phyloP scores from a whole-genome alignment of 257 asterid species.

The Solanum piurae region DNA sequence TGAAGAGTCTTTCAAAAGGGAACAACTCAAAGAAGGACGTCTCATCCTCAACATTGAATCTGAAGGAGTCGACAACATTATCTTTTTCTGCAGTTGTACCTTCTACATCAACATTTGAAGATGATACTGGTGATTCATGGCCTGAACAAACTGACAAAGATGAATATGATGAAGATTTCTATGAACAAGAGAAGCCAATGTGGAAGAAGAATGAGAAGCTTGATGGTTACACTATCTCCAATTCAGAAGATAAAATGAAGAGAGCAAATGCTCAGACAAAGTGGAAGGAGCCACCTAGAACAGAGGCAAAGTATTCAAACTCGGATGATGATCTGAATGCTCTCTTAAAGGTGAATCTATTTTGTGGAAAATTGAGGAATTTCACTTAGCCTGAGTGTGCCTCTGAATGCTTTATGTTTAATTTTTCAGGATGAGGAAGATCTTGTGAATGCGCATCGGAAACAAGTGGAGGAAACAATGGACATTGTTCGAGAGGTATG shows the following conservation, averaged over 20 bases:
- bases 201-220: constrained; percentile 48
- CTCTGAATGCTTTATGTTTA: background rate
- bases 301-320: constrained; percentile 41
- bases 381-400: background rate
- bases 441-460: constrained; percentile 41
- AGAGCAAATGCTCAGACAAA: constrained; percentile 50
- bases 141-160: constrained; percentile 76
- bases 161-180: constrained; percentile 67
- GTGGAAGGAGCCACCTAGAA: constrained; percentile 69
- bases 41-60: constrained; percentile 46
- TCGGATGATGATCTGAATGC: constrained; percentile 55
- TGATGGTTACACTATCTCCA: constrained; percentile 37
- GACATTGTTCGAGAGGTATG: constrained; percentile 72
- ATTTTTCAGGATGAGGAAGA: constrained; percentile 68
- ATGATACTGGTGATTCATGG: constrained; percentile 77
- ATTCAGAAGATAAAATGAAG: constrained; percentile 48
- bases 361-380: background rate
- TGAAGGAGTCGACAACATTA: constrained; percentile 66
- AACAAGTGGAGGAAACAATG: constrained; percentile 46
- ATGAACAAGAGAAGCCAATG: constrained; percentile 63
- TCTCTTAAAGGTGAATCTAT: constrained; percentile 52
- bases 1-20: constrained; percentile 93
- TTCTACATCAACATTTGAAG: constrained; percentile 56
- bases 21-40: constrained; percentile 67
- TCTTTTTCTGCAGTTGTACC: constrained; percentile 44